These are phyloP conservation scores for Penicillium cataractarum DNA, from an alignment of 495 filamentous ascomycete genomes.

Conservation along the genomic window DNA sequence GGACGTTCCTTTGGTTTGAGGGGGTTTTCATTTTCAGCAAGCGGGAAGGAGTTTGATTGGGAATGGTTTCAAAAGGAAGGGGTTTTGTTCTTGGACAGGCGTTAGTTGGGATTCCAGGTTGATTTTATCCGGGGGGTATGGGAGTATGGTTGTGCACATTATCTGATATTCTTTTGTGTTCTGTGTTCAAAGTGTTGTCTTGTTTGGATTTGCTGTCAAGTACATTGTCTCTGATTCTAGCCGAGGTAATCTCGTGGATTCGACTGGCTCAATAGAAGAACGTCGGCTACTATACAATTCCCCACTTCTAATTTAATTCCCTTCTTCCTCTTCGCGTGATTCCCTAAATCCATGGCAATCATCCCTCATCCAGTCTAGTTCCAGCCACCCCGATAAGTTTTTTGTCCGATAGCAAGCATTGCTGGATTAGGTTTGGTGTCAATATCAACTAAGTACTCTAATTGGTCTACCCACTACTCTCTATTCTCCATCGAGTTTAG, in stretches of 20 bases:
- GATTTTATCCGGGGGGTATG: background rate
- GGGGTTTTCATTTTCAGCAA: too few species aligned
- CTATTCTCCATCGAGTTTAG: background rate
- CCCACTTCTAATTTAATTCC: too few species aligned
- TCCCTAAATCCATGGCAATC: background rate
- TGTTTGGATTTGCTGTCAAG: too few species aligned
- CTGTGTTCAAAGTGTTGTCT: background rate
- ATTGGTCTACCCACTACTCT: background rate
- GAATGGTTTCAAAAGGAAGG: too few species aligned
- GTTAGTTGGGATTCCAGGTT: background rate
- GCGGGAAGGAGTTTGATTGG: too few species aligned
- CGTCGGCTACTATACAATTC: background rate
- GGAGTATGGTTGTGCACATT: too few species aligned
- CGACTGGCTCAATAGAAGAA: background rate
- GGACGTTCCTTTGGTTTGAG: background rate
- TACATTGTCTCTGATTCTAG: too few species aligned
- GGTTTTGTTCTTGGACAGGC: too few species aligned
- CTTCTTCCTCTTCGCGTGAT: too few species aligned
- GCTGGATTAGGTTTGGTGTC: background rate
- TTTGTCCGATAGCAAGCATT: constrained; percentile 6
- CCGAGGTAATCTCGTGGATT: background rate
- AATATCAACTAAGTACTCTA: background rate
- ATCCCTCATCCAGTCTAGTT: background rate
- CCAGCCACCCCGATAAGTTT: background rate
- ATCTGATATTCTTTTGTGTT: background rate